Evolutionary conservation across 2,329 filamentous ascomycete genomes (phyloP), one percentile per base, ranked within the genome.

Genomic region (Xylaria sp.): DNA sequence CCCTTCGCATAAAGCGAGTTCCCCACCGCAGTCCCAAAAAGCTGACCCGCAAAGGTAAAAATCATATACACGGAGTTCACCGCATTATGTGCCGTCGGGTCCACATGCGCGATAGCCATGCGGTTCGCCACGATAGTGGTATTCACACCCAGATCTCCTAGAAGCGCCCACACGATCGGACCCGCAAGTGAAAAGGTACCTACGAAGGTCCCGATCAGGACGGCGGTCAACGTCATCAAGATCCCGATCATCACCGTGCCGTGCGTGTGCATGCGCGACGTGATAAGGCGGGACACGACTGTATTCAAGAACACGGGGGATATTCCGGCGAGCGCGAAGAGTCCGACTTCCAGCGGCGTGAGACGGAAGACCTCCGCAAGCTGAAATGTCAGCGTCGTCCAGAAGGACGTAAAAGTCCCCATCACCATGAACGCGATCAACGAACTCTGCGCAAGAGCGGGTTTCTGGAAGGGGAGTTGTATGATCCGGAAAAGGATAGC

Each of bases 371-470:
- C 70, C 13, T 71, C 73, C 20, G 73, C 70, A 1, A 78, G 68
- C 58, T 78, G 75, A 55, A 78, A 77, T 1, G 76, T 77, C 46
- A 77, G 53, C 0, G 75, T 78, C 0, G 85, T 87, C 85, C 85
- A 87, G 75, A 84, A 87, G 3, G 81, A 82, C 0, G 84, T 86
- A 66, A 86, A 87, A 60, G 84, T 80, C 23, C 81, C 81, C 59
- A 81, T 82, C 36, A 81, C 84, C 70, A 90, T 85, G 74, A 93
- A 90, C 0, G 87, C 85, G 30, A 93, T 86, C 1, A 93, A 76
- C 55, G 90, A 90, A 0, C 89, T 86, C 76, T 95, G 92, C 0
- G 91, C 85, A 0, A 96, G 84, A 0, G 92, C 80, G 0, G 93
- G 91, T 56, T 94, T 85, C 4, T 84, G 86, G 56, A 87, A 79